phyloP scores from a whole-genome alignment of 805 yeast genomes.

The Candida taoyuanica region DNA sequence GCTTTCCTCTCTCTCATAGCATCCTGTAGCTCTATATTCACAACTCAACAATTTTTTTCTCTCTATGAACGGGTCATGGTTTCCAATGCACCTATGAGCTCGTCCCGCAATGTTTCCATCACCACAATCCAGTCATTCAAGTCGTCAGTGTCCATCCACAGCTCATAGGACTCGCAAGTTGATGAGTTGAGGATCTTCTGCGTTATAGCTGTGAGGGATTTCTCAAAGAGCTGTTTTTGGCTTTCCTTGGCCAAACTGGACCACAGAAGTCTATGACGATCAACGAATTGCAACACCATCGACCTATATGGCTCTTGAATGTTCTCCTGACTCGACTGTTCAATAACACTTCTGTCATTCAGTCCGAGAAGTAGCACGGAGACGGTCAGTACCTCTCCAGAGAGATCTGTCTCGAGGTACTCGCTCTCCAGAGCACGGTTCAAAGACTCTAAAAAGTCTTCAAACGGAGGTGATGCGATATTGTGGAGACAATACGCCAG shows the following conservation, averaged over 20 bases:
- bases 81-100: background rate
- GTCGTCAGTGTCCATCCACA: slow-evolving; percentile 8
- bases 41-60: too few relatives aligned
- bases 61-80: background rate
- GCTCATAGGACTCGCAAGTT: slow-evolving; percentile 5
- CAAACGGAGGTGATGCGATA: background rate
- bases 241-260: background rate
- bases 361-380: slow-evolving; percentile 4
- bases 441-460: slow-evolving; percentile 1
- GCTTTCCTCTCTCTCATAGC: too few relatives aligned
- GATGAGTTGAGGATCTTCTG: slow-evolving; percentile 1
- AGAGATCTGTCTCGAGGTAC: slow-evolving; percentile 7
- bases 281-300: slow-evolving; percentile 1
- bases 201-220: background rate
- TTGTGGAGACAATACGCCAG: slow-evolving; percentile 2
- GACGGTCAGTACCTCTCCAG: slow-evolving; percentile 1
- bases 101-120: background rate
- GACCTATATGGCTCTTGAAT: background rate
- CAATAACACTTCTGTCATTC: background rate
- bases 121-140: slow-evolving; percentile 4
- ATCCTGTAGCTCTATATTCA: too few relatives aligned
- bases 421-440: background rate
- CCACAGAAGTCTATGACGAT: slow-evolving; percentile 1
- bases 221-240: background rate
- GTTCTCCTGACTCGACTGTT: background rate